Base-by-base conservation (phyloP, 1,284 basidiomycete genomes). In the Rhodotorula sp. region DNA sequence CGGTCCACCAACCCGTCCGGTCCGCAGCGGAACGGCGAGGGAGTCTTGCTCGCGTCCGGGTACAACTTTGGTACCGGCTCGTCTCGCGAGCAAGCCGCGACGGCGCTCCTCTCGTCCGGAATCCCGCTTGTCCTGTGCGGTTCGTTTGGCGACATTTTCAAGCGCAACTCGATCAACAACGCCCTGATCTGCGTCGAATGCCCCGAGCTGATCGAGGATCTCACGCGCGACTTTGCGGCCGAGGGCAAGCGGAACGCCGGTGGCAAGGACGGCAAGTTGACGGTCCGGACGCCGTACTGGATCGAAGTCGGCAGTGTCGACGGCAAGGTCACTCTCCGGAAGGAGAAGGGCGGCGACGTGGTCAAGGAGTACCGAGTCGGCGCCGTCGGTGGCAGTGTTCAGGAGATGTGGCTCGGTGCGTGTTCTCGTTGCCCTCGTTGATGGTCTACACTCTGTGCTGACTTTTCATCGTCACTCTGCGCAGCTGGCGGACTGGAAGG, bases 41-140 rank as follows among this genome's bases (percentile, higher is more conserved):
- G 93, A 48, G 87, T 90, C 15, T 83, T 99, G 65, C 86, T 99
- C 33, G 88, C 96, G 20, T 88, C 93, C 2, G 95, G 96, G 18
- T 98, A 93, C 85, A 99, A 99, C 84, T 99, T 99, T 80, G 95
- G 95, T 74, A 99, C 96, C 0, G 96, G 95, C 14, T 96, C 93
- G 0, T 97, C 94, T n/a, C 89, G 95, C 62, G 95, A 99, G 82
- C 95, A 99, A 81, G 95, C 95, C 2, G 96, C 96, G 22, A 99
- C 95, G 0, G 95, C 95, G 2, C 88, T 99, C 75, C 94, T 95
- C 80, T 87, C 95, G 33, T 91, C 95, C 0, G 95, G 95, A 15
- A 84, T 99, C 15, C 93, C 94, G 1, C 84, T 97, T 62, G 94
- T 99, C 65, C 86, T 99, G 70, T 93, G 93, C 42, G 96, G 95